phyloP scores from a whole-genome alignment of 2,329 filamentous ascomycete genomes.

The Sclerotinia nivalis region DNA sequence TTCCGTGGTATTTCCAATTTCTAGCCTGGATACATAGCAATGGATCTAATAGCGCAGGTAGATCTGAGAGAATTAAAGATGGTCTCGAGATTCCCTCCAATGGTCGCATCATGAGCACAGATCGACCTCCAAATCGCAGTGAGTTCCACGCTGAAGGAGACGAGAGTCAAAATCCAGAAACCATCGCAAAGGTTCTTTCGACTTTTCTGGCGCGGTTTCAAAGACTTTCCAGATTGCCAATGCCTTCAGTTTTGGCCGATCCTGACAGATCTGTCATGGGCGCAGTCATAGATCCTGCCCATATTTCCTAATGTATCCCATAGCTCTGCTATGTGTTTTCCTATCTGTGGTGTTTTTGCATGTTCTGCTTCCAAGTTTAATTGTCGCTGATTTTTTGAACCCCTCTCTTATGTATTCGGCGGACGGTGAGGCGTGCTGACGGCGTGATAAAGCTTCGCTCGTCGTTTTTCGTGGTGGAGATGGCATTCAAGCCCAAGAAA shows the following conservation, averaged over 20 bases:
- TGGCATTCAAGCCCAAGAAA: not conserved
- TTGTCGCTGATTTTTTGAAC: not conserved
- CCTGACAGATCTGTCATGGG: not conserved
- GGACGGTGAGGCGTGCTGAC: not conserved
- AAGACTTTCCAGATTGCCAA: not conserved
- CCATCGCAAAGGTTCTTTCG: too few species aligned
- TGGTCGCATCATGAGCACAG: not conserved
- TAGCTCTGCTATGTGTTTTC: not conserved
- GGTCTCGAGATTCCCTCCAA: not conserved
- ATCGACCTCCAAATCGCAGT: not conserved
- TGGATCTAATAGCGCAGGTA: too few species aligned
- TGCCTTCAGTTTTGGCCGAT: not conserved
- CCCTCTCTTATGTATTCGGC: not conserved
- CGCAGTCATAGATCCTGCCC: not conserved
- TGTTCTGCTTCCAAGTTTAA: not conserved
- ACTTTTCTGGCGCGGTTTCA: not conserved
- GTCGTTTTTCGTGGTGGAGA: not conserved
- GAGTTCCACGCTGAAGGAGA: not conserved
- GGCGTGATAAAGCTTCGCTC: not conserved
- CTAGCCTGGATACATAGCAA: not conserved
- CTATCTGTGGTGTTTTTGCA: not conserved
- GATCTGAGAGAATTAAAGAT: rapidly evolving
- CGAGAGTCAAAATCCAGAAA: too few species aligned
- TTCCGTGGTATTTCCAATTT: not conserved
- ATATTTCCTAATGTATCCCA: not conserved